Conservation (phyloP, 2,329 filamentous ascomycete species). For the Apiospora saccharicola region DNA sequence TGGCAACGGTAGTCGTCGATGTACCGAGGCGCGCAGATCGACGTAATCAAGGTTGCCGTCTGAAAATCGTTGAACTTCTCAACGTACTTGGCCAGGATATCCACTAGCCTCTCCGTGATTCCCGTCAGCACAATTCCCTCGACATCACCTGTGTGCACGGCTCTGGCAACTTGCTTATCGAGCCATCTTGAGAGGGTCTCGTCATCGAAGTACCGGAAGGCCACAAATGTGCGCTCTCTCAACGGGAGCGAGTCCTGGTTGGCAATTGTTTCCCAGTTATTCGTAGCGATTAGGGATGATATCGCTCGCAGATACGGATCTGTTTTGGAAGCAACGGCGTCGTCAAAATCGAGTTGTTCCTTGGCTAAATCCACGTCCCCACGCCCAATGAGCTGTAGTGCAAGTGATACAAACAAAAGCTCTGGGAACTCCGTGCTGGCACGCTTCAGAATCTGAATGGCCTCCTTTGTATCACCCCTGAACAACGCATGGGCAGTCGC, state of each 20-base stretch:
- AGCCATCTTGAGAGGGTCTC: constrained; percentile 72
- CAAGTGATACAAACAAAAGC: constrained; percentile 72
- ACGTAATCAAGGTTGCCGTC: constrained; percentile 77
- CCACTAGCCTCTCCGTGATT: constrained; percentile 74
- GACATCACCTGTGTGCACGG: constrained; percentile 72
- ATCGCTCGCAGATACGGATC: constrained; percentile 84
- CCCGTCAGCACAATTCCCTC: constrained; percentile 82
- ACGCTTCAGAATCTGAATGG: constrained; percentile 73
- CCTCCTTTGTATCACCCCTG: constrained; percentile 71
- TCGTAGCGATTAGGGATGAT: constrained; percentile 78
- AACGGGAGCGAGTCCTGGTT: constrained; percentile 77
- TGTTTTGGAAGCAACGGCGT: constrained; percentile 66
- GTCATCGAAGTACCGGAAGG: constrained; percentile 71
- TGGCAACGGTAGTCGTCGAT: constrained; percentile 78
- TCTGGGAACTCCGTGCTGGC: constrained; percentile 69
- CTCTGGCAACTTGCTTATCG: constrained; percentile 66
- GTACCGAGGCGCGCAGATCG: constrained; percentile 77
- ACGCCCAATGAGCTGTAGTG: constrained; percentile 68
- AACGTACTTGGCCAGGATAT: constrained; percentile 79
- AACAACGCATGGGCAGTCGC: constrained; percentile 80
- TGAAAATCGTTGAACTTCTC: constrained; percentile 80
- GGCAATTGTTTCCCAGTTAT: constrained; percentile 78
- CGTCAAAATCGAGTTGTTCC: constrained; percentile 65
- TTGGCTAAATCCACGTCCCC: constrained; percentile 53
- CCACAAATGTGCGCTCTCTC: constrained; percentile 76